Conservation (phyloP, 192 early-diverging fungal genomes). For the Entomortierella parvispora region DNA sequence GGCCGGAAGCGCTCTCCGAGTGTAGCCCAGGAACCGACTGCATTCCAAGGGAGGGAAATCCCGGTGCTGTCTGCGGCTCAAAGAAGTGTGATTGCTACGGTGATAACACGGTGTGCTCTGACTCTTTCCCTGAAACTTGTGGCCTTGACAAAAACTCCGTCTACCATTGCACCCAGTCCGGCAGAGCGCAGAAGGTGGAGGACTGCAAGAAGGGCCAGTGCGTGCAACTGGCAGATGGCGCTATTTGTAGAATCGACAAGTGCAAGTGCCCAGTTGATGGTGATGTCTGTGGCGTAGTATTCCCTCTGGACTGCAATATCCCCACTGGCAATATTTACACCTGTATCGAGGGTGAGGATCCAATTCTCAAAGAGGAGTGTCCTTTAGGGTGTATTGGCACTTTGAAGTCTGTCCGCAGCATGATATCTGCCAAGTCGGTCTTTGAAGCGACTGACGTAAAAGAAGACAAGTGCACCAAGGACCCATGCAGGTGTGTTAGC, state of each 20-base stretch:
- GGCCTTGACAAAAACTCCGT: neutral
- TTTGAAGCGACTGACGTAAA: neutral
- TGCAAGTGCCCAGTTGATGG: conserved; percentile 3
- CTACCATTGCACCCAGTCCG: conserved; percentile 7
- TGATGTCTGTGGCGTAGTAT: neutral
- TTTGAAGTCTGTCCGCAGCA: too few species aligned
- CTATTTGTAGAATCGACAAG: neutral
- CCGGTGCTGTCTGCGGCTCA: neutral
- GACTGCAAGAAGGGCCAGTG: neutral
- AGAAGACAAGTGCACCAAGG: neutral
- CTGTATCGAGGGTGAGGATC: neutral
- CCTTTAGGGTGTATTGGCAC: neutral
- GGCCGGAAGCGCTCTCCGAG: neutral
- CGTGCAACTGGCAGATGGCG: neutral
- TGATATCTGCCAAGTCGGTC: neutral
- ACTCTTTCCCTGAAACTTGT: neutral
- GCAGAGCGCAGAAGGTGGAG: neutral
- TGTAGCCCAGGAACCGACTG: neutral
- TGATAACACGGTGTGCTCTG: neutral
- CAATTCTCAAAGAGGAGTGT: neutral
- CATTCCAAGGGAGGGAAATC: neutral
- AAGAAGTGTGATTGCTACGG: neutral
- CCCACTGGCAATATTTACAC: neutral
- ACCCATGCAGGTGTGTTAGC: neutral
- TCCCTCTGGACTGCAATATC: neutral